Evolutionary conservation across 768 basidiomycete genomes (phyloP).

Genomic region (Collybiopsis confluens): DNA sequence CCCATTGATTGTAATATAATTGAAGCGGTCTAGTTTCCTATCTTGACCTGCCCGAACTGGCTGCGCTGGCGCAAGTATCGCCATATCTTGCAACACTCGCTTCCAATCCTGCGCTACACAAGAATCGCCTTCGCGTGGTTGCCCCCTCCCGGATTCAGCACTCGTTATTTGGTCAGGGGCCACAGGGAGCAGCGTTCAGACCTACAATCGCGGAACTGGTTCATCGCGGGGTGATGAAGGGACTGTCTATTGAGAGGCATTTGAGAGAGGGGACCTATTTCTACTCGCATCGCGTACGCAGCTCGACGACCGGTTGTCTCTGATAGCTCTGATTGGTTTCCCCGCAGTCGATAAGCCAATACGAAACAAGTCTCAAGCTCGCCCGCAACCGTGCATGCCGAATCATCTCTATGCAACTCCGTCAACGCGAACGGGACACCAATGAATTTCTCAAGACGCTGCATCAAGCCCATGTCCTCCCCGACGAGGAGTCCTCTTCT

Average conservation of each 20-base stretch:
- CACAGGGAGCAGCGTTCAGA: conserved; percentile 51
- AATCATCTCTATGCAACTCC: conserved; percentile 51
- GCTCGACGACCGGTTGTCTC: conserved; percentile 5
- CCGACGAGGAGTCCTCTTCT: conserved; percentile 60
- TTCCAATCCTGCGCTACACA: conserved; percentile 61
- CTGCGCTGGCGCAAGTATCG: conserved; percentile 42
- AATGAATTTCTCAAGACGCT: conserved; percentile 34
- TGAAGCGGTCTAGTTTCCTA: conserved; percentile 47
- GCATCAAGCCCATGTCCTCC: conserved; percentile 49
- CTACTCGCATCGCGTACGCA: conserved; percentile 53
- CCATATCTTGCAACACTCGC: conserved; percentile 47
- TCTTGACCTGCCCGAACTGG: conserved; percentile 71
- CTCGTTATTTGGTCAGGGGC: conserved; percentile 55
- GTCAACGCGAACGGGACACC: conserved; percentile 36
- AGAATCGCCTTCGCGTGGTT: conserved; percentile 53
- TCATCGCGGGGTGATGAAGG: conserved; percentile 66
- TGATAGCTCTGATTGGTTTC: not conserved
- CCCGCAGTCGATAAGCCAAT: conserved; percentile 64
- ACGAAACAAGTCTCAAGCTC: conserved; percentile 53
- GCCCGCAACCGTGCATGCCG: conserved; percentile 50
- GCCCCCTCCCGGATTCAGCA: conserved; percentile 67
- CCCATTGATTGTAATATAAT: not conserved
- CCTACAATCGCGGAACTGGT: conserved; percentile 66
- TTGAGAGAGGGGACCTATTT: conserved; percentile 68
- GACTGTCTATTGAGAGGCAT: conserved; percentile 58